Percentiles rank a stretch among this genome's conserved stretches.
Conservation (phyloP, 768 basidiomycete species). For the Tylopilus sp. region DNA sequence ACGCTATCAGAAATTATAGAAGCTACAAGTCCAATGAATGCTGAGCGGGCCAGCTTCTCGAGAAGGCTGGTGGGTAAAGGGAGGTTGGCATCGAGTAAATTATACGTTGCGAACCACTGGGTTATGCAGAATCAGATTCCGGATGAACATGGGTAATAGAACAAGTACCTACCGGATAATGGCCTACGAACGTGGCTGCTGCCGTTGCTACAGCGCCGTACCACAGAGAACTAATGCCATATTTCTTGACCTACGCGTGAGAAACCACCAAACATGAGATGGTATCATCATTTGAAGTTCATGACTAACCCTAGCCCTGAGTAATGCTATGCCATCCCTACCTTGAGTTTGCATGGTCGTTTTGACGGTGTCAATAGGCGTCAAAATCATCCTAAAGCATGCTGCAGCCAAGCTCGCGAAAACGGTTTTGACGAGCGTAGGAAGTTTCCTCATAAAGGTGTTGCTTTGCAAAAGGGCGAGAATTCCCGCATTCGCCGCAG, state of each 20-base stretch:
- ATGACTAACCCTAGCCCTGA: conserved; percentile 57
- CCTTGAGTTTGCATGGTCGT: conserved; percentile 95
- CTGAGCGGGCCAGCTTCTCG: conserved; percentile 70
- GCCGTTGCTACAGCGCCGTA: conserved; percentile 91
- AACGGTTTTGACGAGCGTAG: conserved; percentile 65
- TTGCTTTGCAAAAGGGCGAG: conserved; percentile 81
- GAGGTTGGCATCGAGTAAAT: conserved; percentile 64
- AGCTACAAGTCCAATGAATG: conserved; percentile 88
- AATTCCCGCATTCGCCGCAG: conserved; percentile 91
- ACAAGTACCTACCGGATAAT: conserved; percentile 66
- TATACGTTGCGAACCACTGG: conserved; percentile 86
- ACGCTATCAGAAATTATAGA: conserved; percentile 82
- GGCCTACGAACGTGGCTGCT: conserved; percentile 89
- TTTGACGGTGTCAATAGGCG: conserved; percentile 92
- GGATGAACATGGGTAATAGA: neutral
- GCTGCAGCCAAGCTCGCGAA: conserved; percentile 81
- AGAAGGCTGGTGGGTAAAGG: conserved; percentile 51
- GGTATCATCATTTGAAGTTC: neutral
- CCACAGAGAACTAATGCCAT: conserved; percentile 80
- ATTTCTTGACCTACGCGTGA: conserved; percentile 53
- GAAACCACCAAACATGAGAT: neutral
- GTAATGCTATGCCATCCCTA: conserved; percentile 57
- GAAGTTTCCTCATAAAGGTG: conserved; percentile 61
- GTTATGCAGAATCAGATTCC: conserved; percentile 2
- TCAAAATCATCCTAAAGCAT: conserved; percentile 84